Base-by-base conservation (phyloP, 2,329 filamentous ascomycete genomes). In the Coniochaeta prunicola region DNA sequence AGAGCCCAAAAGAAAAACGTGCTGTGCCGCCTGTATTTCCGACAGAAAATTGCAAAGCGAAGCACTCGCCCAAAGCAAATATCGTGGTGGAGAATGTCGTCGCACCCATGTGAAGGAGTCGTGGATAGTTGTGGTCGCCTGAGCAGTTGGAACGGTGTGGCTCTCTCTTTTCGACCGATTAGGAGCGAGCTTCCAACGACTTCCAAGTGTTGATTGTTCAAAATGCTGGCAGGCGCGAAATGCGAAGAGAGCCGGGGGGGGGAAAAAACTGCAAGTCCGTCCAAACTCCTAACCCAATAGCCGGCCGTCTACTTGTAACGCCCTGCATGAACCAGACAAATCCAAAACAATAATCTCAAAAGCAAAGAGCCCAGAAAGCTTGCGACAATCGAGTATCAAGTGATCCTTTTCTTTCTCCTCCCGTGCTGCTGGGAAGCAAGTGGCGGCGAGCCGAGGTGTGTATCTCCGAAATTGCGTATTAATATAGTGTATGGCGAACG, bases 381-480 rank as follows among this genome's bases (percentile, higher is more conserved):
- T 31, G 33, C 50, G 53, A 17, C 31, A 57, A 33, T 56, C 59
- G 58, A 59, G 61, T 64, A 33, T 56, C 59, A 57, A 59, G 61
- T 64, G 63, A 59, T 57, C 61, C 54, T 59, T 57, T 61, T 45
- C 30, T 58, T 28, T 57, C 48, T 56, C 55, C 58, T 40, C 53
- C 40, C 13, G 45, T 50, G 65, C 64, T 67, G 42, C 65, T 66
- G 64, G 63, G 65, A 67, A 66, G 64, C 65, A 67, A 67, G 59
- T 63, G 63, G 65, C 64, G 34, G 59, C 63, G 70, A 70, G 71
- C 71, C 70, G 61, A 63, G 60, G 62, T 62, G 59, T 68, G 56
- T 67, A 67, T 67, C 64, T 63, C 65, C 59, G 63, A 62, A 62
- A 68, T 68, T 64, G 62, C 62, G 63, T 66, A 72, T 73, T 72